These are phyloP conservation scores for Leishmania aethiopica DNA, from an alignment of 208 protist species.

Conservation along the genomic window DNA sequence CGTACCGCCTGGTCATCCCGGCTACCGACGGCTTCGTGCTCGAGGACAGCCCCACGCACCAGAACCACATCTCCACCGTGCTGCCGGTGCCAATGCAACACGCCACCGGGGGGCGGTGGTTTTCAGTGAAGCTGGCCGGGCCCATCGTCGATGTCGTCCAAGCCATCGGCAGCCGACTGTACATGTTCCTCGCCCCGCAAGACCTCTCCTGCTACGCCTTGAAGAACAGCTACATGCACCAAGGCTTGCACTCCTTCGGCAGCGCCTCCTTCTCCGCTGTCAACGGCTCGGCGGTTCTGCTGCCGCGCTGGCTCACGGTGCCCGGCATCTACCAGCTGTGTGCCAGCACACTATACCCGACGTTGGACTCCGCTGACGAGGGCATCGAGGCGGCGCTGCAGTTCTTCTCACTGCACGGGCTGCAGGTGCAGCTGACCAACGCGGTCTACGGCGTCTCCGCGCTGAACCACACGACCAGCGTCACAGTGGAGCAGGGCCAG, in stretches of 20 bases:
- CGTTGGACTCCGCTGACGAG: conserved; percentile 26
- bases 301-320: conserved; percentile 49
- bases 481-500: conserved; percentile 74
- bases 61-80: conserved; percentile 23
- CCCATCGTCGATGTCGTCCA: conserved; percentile 53
- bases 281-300: conserved; percentile 55
- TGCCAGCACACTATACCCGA: conserved; percentile 57
- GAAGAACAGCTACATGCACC: conserved; percentile 47
- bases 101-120: conserved; percentile 53
- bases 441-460: conserved; percentile 66
- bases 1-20: conserved; percentile 63
- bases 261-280: conserved; percentile 52
- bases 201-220: conserved; percentile 44
- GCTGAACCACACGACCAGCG: conserved; percentile 55
- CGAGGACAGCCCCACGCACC: conserved; percentile 6
- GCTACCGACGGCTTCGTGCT: conserved; percentile 48
- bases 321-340: conserved; percentile 65
- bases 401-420: conserved; percentile 52
- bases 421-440: conserved; percentile 49
- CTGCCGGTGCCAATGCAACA: conserved; percentile 50
- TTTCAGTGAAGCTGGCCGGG: conserved; percentile 52
- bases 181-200: conserved; percentile 63
- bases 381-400: conserved; percentile 58
- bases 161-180: conserved; percentile 57
- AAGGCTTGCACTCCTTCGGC: conserved; percentile 30